Percentiles rank a stretch among this genome's conserved stretches.
phyloP scores from a whole-genome alignment of 2,329 filamentous ascomycete species.

The Diaporthe amygdali region DNA sequence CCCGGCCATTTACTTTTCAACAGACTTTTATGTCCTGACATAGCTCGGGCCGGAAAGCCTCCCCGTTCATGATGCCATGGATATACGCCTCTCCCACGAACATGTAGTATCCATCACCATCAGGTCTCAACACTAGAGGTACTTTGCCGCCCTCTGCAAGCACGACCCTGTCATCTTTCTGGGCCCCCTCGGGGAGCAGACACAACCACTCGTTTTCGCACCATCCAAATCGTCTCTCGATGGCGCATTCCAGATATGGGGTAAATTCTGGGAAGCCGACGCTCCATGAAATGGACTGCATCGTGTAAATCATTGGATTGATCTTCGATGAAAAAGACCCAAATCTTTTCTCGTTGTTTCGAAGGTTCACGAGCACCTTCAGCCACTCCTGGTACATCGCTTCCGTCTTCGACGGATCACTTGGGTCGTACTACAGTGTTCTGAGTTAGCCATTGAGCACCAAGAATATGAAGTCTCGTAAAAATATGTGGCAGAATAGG shows the following conservation, averaged over 20 bases:
- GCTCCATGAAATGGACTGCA: background rate
- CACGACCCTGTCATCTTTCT: background rate
- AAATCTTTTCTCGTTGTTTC: background rate
- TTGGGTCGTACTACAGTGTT: background rate
- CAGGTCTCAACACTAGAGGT: background rate
- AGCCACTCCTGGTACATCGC: background rate
- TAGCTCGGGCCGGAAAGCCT: background rate
- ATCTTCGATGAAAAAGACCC: background rate
- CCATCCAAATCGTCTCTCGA: background rate
- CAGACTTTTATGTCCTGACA: background rate
- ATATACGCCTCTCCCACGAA: background rate
- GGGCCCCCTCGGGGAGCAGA: background rate
- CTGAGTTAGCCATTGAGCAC: background rate
- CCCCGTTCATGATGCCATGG: background rate
- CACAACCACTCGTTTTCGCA: background rate
- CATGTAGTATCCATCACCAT: background rate
- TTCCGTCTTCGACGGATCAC: background rate
- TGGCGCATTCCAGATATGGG: background rate
- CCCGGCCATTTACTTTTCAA: background rate
- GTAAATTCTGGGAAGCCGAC: background rate
- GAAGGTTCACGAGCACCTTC: background rate
- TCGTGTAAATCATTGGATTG: background rate
- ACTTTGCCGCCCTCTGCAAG: background rate
- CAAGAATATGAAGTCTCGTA: background rate
- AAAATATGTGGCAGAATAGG: background rate